Evolutionary conservation across 2,329 filamentous ascomycete species (phyloP), one percentile per base, ranked within the genome.

Genomic region (Penicillium brevicompactum): DNA sequence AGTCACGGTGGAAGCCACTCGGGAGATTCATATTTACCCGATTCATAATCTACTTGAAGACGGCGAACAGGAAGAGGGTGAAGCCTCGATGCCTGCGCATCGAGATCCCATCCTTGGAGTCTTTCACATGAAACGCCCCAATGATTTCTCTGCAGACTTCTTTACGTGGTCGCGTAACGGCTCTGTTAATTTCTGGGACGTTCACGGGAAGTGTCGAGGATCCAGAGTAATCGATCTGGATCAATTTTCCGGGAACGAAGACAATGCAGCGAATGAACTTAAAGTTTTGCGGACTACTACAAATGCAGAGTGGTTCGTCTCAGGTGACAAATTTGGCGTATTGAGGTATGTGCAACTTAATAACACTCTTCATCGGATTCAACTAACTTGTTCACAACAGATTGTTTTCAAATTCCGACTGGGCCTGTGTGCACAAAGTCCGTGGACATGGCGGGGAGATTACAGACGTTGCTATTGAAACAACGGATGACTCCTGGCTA

Each of bases 401-500:
- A 42, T 50, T 72, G 4, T 59, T 74, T 24, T 66, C 66, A 5
- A 61, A 83, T 41, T 76, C 80, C 13, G 85, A 85, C 0, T 84
- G 85, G 67, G 72, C 82, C 51, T 86, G 84, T 56, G 67, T 86
- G 2, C 84, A 89, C 54, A 87, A 90, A 60, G 88, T 88, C 41
- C 94, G 95, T 70, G 94, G 92, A 27, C 94, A 99, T 70, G 84
- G 89, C 5, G 87, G 87, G 7, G 91, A 97, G 66, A 89, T 96
- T 59, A 91, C 91, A 38, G 89, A 89, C 64, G 88, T 97, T 62
- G 85, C 87, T 18, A 80, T 95, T 4, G 86, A 86, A 65, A 84
- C 90, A 63, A 80, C 81, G 43, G 79, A 82, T 1, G 78, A 82
- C 1, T 80, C 78, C 45, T 82, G 85, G 34, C 78, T 96, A 44